A percentile compares a stretch with the other conserved stretches of the same genome.
phyloP scores from a whole-genome alignment of 768 basidiomycete species.

The Porphyrellus cyaneotinctus region DNA sequence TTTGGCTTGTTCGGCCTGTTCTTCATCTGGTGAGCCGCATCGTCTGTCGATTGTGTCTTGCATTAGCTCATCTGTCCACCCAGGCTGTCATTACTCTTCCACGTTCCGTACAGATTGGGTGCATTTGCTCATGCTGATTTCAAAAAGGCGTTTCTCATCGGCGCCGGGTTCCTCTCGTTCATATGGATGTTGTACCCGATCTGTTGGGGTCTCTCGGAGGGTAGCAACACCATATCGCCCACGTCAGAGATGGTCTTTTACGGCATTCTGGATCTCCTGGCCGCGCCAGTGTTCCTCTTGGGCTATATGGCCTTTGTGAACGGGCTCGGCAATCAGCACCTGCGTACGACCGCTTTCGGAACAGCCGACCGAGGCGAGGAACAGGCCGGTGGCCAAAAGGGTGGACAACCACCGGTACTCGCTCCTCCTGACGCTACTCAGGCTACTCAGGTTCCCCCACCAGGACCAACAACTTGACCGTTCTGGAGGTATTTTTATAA shows the following conservation, averaged over 20 bases:
- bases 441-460: no score
- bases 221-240: constrained; percentile 46
- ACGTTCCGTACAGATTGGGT: constrained; percentile 6
- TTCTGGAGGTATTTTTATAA: no score
- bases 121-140: constrained; percentile 25
- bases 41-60: constrained; percentile 7
- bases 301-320: constrained; percentile 24
- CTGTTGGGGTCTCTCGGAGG: constrained; percentile 53
- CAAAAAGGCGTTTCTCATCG: constrained; percentile 27
- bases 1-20: constrained; percentile 45
- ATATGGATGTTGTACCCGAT: constrained; percentile 58
- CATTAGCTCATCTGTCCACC: neutral
- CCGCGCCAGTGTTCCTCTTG: constrained; percentile 38
- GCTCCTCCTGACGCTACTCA: no score
- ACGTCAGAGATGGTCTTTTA: constrained; percentile 54
- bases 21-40: constrained; percentile 43
- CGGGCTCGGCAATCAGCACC: neutral
- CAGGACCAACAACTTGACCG: no score
- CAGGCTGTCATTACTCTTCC: constrained; percentile 32
- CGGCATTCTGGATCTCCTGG: constrained; percentile 42
- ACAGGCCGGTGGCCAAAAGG: neutral
- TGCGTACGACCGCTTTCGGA: constrained; percentile 12
- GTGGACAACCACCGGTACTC: no score
- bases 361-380: neutral
- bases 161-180: constrained; percentile 46